Evolutionary conservation across 768 basidiomycete species (phyloP).

Genomic region (Trametes meyenii): DNA sequence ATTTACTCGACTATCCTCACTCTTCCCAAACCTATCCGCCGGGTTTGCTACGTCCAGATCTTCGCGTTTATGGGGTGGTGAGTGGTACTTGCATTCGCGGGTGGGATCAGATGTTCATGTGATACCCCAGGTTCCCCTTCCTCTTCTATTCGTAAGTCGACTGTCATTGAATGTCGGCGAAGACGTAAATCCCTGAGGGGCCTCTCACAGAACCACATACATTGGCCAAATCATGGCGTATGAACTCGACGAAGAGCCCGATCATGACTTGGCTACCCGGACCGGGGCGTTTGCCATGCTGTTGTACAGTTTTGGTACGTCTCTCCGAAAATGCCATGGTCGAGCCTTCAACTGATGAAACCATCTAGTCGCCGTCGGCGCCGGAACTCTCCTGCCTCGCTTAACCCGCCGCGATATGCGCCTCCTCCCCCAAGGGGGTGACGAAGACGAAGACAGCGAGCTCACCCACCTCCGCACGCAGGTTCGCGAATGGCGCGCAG

Average conservation of each 20-base stretch:
- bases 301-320: constrained; percentile 83
- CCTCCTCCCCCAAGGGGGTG: constrained; percentile 68
- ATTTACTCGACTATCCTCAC: constrained; percentile 73
- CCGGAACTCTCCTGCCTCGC: constrained; percentile 80
- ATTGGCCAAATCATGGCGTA: constrained; percentile 93
- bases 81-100: constrained; percentile 27
- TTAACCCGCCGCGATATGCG: constrained; percentile 81
- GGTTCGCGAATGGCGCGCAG: constrained; percentile 82
- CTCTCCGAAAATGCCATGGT: not conserved
- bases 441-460: constrained; percentile 79
- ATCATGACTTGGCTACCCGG: constrained; percentile 81
- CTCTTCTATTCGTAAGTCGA: constrained; percentile 80
- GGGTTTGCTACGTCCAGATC: constrained; percentile 91
- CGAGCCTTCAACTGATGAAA: constrained; percentile 11
- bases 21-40: constrained; percentile 80
- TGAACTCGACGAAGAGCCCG: constrained; percentile 72
- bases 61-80: constrained; percentile 98
- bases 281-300: constrained; percentile 89
- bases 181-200: constrained; percentile 11
- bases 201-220: constrained; percentile 74
- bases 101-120: constrained; percentile 10
- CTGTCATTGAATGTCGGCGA: not conserved
- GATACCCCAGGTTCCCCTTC: constrained; percentile 79
- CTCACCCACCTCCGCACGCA: constrained; percentile 66
- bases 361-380: constrained; percentile 74